Base-by-base conservation (phyloP, 805 yeast species). In the Candida morakotiae region DNA sequence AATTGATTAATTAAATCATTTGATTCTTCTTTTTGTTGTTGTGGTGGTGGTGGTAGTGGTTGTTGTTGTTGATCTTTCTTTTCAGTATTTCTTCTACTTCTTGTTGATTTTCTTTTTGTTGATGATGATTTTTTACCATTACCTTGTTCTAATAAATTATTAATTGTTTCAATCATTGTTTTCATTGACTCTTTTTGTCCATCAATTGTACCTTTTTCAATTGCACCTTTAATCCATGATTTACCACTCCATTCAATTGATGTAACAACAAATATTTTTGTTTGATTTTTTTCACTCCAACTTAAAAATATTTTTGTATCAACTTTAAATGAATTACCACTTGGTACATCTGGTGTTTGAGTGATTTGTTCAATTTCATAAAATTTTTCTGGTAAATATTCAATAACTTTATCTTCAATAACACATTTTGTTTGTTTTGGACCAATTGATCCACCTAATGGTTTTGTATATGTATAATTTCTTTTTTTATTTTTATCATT, bases 271-370 rank as follows among this genome's bases (percentile, higher is more conserved):
- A 63, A 60, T 5, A 83, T 25, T 18, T 62, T 64, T 0, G 89
- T 82, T 7, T 57, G 41, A 52, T 80, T 80, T 34, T 70, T 67
- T 2, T 62, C 64, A 3, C 71, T 84, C 93, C 94, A 84, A 9
- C 77, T 67, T 5, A 83, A 57, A 46, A 70, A 71, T 24, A 73
- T 69, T 20, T 69, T 64, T 2, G 93, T 81, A 37, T 70, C 67
- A 3, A 82, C 83, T 32, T 71, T 67, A 47, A 85, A 85, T 0
- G 83, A 66, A 44, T 67, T 72, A 6, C 94, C 93, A 23, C 84
- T 78, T 0, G 94, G 94, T n/a, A 84, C 87, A 60, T 84, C 93
- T 0, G 93, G 94, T 0, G 87, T 81, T 34, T 69, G 73, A 0
- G 88, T 79, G 1, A 66, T 55, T 45, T 81, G 85, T 2, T 71